Evolutionary conservation across 148 eudicot species (phyloP).

Genomic region (Rhododendron griersonianum): DNA sequence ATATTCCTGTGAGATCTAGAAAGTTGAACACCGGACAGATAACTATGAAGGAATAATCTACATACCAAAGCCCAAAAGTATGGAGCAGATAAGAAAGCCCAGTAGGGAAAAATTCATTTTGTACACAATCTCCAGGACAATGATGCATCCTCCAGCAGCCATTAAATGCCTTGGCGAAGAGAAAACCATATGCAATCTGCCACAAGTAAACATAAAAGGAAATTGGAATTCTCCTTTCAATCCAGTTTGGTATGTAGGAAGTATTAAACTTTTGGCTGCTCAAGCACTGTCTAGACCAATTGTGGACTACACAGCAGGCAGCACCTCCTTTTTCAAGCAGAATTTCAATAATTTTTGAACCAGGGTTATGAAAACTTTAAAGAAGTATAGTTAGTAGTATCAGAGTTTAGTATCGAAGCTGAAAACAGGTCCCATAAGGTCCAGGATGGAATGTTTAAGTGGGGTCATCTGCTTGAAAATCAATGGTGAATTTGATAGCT

Average conservation of each 20-base stretch:
- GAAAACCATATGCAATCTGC: slow-evolving; percentile 85
- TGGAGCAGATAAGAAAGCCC: slow-evolving; percentile 77
- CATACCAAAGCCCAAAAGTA: slow-evolving; percentile 82
- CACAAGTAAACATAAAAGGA: not conserved
- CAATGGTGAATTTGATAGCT: not conserved
- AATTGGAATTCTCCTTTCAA: not conserved
- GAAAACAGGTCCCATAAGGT: not conserved
- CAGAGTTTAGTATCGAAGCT: not conserved
- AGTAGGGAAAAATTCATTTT: slow-evolving; percentile 80
- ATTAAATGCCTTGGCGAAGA: slow-evolving; percentile 85
- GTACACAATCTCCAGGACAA: slow-evolving; percentile 73
- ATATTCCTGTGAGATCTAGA: not conserved
- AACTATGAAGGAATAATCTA: not conserved
- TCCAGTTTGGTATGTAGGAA: not conserved
- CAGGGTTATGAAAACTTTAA: not conserved
- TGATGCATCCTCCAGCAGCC: slow-evolving; percentile 85
- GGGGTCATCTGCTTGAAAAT: not conserved
- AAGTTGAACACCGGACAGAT: not conserved
- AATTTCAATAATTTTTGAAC: not conserved
- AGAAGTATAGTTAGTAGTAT: not conserved
- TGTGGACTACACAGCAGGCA: not conserved
- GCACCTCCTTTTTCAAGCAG: not conserved
- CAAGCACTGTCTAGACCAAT: not conserved
- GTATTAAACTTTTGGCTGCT: not conserved
- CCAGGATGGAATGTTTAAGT: not conserved